Percentiles rank a stretch among this genome's conserved stretches.
phyloP scores from a whole-genome alignment of 495 filamentous ascomycete genomes.

The Lasiosphaeria miniovina region DNA sequence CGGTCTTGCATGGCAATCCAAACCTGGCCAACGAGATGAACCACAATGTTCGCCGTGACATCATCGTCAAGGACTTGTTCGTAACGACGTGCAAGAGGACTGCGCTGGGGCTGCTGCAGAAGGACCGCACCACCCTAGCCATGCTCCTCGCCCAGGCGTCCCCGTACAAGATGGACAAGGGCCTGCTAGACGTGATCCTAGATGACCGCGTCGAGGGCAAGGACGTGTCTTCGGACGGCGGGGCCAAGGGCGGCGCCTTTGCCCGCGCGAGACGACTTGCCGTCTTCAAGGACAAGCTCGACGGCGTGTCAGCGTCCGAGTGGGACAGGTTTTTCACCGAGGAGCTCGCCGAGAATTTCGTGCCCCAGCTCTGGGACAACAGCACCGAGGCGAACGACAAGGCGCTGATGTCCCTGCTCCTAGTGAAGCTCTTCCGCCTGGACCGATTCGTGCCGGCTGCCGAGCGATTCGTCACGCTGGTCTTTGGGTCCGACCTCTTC shows the following conservation, averaged over 20 bases:
- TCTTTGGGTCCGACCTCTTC: conserved; percentile 83
- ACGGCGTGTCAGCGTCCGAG: conserved; percentile 53
- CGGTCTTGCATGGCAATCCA: conserved; percentile 80
- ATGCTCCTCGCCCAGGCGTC: conserved; percentile 93
- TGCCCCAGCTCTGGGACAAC: conserved; percentile 75
- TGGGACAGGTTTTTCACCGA: conserved; percentile 82
- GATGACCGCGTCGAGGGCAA: conserved; percentile 71
- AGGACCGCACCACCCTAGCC: conserved; percentile 90
- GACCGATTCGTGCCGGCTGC: conserved; percentile 92
- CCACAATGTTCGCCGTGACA: conserved; percentile 71
- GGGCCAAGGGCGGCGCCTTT: conserved; percentile 68
- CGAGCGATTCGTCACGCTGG: conserved; percentile 81
- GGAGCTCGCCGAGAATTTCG: conserved; percentile 81
- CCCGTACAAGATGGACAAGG: conserved; percentile 89
- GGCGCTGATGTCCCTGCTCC: conserved; percentile 76
- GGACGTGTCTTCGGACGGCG: conserved; percentile 68
- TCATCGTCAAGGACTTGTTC: conserved; percentile 87
- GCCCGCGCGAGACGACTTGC: conserved; percentile 62
- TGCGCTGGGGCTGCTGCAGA: conserved; percentile 87
- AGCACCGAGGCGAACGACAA: conserved; percentile 63
- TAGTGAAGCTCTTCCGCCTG: conserved; percentile 91
- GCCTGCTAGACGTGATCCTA: conserved; percentile 78
- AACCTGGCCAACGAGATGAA: conserved; percentile 68
- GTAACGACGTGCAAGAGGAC: conserved; percentile 89
- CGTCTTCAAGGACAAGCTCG: conserved; percentile 70